phyloP scores from a whole-genome alignment of 2,329 filamentous ascomycete species.

The Aspergillus floridensis region DNA sequence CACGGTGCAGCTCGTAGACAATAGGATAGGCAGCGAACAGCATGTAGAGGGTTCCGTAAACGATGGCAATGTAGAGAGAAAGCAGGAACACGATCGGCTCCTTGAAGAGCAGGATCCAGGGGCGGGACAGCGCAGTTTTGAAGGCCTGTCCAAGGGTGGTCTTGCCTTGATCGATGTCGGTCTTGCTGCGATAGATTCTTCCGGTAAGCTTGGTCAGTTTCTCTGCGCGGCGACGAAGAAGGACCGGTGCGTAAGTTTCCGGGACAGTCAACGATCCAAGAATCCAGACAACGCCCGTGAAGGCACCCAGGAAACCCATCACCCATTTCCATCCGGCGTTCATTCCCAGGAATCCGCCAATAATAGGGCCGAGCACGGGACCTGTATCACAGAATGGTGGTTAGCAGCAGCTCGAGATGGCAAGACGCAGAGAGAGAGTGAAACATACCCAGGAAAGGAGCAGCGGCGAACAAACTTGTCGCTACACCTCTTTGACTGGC shows the following conservation, averaged over 20 bases:
- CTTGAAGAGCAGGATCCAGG: conserved; percentile 48
- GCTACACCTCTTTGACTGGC: conserved; percentile 56
- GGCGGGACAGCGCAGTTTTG: conserved; percentile 50
- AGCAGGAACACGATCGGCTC: conserved; percentile 53
- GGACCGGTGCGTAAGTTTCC: conserved; percentile 49
- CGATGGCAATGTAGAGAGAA: conserved; percentile 51
- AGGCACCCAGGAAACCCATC: conserved; percentile 60
- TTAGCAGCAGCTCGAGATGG: neutral
- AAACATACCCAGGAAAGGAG: conserved; percentile 58
- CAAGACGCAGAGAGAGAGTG: neutral
- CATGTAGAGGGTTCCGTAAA: conserved; percentile 54
- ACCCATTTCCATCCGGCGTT: conserved; percentile 69
- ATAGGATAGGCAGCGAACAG: conserved; percentile 54
- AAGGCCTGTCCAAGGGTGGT: conserved; percentile 40
- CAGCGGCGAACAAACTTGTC: conserved; percentile 62
- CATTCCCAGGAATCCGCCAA: conserved; percentile 65
- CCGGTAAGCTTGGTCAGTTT: conserved; percentile 50
- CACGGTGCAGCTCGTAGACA: conserved; percentile 46
- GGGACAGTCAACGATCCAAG: conserved; percentile 30
- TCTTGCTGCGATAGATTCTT: conserved; percentile 47
- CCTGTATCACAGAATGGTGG: conserved; percentile 27
- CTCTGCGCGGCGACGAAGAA: conserved; percentile 51
- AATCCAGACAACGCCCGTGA: conserved; percentile 59
- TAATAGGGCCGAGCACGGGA: conserved; percentile 63
- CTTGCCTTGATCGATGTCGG: conserved; percentile 44